A percentile compares a stretch with the other conserved stretches of the same genome.
Conservation (phyloP, 257 asterid species). For the Solanum stenotomum region DNA sequence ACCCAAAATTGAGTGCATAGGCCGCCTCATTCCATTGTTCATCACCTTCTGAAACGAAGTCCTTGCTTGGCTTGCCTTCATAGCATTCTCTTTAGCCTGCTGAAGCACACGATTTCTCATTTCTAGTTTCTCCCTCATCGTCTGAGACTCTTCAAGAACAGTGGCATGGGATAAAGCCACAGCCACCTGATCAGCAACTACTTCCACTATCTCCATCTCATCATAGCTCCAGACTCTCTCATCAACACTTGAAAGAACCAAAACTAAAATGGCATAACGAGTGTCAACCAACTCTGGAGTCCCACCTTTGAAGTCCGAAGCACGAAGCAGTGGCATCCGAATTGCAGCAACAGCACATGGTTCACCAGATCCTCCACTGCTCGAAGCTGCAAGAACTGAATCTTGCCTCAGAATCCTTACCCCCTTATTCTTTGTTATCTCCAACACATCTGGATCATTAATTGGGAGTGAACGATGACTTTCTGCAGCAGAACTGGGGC, state of each 20-base stretch:
- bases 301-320: slow-evolving; percentile 39
- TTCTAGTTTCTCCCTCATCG: slow-evolving; percentile 28
- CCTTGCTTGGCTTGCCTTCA: slow-evolving; percentile 39
- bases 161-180: slow-evolving; percentile 41
- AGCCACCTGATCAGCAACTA: slow-evolving; percentile 49
- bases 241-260: slow-evolving; percentile 22
- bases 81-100: slow-evolving; percentile 29
- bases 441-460: slow-evolving; percentile 32
- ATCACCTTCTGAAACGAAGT: slow-evolving; percentile 34
- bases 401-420: slow-evolving; percentile 27
- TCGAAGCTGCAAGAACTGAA: slow-evolving; percentile 27
- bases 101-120: slow-evolving; percentile 29
- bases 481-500: slow-evolving; percentile 14
- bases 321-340: slow-evolving; percentile 32
- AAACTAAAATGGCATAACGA: slow-evolving; percentile 28
- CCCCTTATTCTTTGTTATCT: slow-evolving; percentile 27
- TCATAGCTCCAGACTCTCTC: slow-evolving; percentile 19
- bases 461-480: slow-evolving; percentile 11
- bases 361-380: slow-evolving; percentile 24
- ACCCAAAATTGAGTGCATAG: slow-evolving; percentile 35
- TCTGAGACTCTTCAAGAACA: slow-evolving; percentile 38
- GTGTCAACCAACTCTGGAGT: slow-evolving; percentile 30
- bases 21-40: slow-evolving; percentile 46
- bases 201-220: slow-evolving; percentile 44
- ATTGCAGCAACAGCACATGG: slow-evolving; percentile 32